These are phyloP conservation scores for Neophaeococcomyces aloes DNA, from an alignment of 2,329 filamentous ascomycete genomes.

Conservation along the genomic window DNA sequence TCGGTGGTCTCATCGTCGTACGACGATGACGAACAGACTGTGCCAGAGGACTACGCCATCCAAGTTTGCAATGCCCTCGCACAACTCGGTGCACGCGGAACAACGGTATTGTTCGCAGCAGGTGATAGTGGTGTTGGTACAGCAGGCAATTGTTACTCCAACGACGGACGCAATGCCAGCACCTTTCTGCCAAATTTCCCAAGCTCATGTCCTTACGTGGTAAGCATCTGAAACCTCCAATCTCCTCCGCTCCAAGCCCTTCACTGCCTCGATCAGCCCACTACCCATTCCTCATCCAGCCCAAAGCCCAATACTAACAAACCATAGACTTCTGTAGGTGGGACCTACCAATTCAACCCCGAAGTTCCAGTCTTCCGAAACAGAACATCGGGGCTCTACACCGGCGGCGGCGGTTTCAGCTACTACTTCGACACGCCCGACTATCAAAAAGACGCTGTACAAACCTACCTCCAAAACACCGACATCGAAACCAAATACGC, in stretches of 20 bases:
- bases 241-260: too few relatives aligned
- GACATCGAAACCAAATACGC: conserved; percentile 33
- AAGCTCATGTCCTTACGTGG: conserved; percentile 54
- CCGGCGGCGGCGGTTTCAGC: conserved; percentile 41
- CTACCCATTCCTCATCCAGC: conserved; percentile 40
- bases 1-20: conserved; percentile 56
- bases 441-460: conserved; percentile 39
- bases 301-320: conserved; percentile 12
- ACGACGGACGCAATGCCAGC: conserved; percentile 47
- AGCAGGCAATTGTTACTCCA: conserved; percentile 43
- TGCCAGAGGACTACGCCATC: conserved; percentile 52
- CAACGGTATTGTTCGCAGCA: conserved; percentile 51
- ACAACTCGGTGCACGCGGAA: conserved; percentile 54
- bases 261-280: too few relatives aligned
- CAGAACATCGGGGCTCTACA: conserved; percentile 30
- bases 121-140: conserved; percentile 49
- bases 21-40: conserved; percentile 55
- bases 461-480: conserved; percentile 34
- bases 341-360: conserved; percentile 39
- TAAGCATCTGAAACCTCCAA: too few relatives aligned
- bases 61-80: conserved; percentile 55
- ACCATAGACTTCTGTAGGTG: conserved; percentile 49
- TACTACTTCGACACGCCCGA: conserved; percentile 39
- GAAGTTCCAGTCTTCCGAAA: conserved; percentile 39
- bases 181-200: conserved; percentile 55